Base-by-base conservation (phyloP, 257 asterid genomes). In the Penstemon davidsonii region DNA sequence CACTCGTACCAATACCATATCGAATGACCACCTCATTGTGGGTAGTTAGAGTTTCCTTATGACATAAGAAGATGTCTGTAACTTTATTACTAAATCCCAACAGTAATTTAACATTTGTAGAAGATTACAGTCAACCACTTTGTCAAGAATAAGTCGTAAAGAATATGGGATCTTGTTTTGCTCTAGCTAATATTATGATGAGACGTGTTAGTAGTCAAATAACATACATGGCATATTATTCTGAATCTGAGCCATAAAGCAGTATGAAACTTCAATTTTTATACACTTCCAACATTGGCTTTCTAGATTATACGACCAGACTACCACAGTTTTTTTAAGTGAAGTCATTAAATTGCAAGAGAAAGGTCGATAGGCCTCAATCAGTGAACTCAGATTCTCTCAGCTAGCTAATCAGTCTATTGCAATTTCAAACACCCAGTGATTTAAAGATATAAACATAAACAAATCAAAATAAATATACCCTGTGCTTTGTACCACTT, bases 401-500 rank as follows among this genome's bases (percentile, higher is more conserved):
- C 33, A 25, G 2, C 33, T 25, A 25, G 33, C 10, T 60, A 43
- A 55, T 63, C 58, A 73, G 72, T 55, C 69, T 10, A 53, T 68
- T 57, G 10, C 10, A 11, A 64, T 52, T 25, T 25, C 33, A 25
- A 7, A 73, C 47, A 65, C 39, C 63, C 53, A 57, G 51, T 25
- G 40, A 25, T 25, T 25, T 25, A 25, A 19, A 47, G 55, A 69
- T 10, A 49, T 7, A 41, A 43, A 60, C 44, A 11, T 25, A 25
- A 25, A 25, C 33, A 25, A 25, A 55, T 40, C 55, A 25, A 25
- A 25, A 25, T 25, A 2, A 45, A 15, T 89, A 69, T 85, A 91
- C 99, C 99, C 99, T 3, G 99, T 94, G 85, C 97, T 94, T 78
- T 94, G 99, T 60, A 94, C 96, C 79, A 94, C 97, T 81, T 94